Percentiles rank a stretch among this genome's conserved stretches.
phyloP scores from a whole-genome alignment of 2,329 filamentous ascomycete species.

The Aspergillus udagawae region DNA sequence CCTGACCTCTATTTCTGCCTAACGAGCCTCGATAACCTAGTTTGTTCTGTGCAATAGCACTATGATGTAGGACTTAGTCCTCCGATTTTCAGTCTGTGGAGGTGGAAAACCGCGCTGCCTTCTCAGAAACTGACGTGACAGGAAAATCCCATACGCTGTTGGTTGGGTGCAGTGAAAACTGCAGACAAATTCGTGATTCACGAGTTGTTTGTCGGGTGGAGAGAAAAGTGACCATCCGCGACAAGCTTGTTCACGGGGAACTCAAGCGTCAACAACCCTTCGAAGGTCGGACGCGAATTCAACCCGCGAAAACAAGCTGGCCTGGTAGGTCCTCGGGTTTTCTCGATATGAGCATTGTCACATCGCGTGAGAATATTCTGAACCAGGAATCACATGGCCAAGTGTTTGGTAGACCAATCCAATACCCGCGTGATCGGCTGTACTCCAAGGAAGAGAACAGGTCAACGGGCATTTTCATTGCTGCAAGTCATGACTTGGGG shows the following conservation, averaged over 20 bases:
- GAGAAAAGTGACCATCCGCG: neutral
- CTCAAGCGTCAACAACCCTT: constrained; percentile 32
- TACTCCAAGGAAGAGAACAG: neutral
- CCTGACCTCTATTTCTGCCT: constrained; percentile 6
- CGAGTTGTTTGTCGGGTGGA: neutral
- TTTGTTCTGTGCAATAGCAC: neutral
- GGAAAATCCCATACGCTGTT: neutral
- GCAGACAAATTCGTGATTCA: constrained; percentile 13
- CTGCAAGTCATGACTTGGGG: constrained; percentile 38
- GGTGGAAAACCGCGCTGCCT: neutral
- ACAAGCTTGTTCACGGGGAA: constrained; percentile 22
- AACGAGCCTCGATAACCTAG: neutral
- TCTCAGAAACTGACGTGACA: neutral
- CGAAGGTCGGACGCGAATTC: constrained; percentile 33
- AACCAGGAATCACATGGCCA: constrained; percentile 29
- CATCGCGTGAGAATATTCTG: constrained; percentile 14
- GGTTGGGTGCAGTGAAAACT: neutral
- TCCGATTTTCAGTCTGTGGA: neutral
- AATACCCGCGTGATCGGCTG: constrained; percentile 12
- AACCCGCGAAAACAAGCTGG: constrained; percentile 20
- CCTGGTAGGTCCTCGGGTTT: neutral
- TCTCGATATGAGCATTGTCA: neutral
- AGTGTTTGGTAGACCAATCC: constrained; percentile 39
- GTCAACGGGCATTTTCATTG: constrained; percentile 35
- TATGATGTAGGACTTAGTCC: neutral